A percentile compares a stretch with the other conserved stretches of the same genome.
These are phyloP conservation scores for Acacia concinna DNA, from an alignment of 331 rosid genomes.

Conservation along the genomic window DNA sequence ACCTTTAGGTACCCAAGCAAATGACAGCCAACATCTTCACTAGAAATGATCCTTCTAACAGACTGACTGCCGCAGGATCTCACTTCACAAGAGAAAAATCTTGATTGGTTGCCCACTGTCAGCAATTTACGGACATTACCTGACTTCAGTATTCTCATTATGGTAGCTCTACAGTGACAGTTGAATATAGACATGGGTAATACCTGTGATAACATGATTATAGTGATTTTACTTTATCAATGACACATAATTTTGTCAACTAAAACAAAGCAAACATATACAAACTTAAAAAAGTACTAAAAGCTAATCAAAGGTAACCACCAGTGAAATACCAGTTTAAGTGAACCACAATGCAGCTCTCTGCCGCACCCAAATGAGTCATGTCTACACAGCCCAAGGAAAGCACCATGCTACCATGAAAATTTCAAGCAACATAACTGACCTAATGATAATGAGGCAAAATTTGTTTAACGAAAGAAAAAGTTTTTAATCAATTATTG, in stretches of 20 bases:
- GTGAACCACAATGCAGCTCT: slow-evolving; percentile 49
- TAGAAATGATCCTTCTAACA: slow-evolving; percentile 54
- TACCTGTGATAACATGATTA: slow-evolving; percentile 48
- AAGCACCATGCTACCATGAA: slow-evolving; percentile 63
- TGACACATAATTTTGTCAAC: slow-evolving; percentile 6
- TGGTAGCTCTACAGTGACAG: slow-evolving; percentile 44
- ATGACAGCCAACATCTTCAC: slow-evolving; percentile 61
- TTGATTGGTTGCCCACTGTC: slow-evolving; percentile 37
- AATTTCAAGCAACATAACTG: slow-evolving; percentile 31
- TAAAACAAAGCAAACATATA: slow-evolving; percentile 15
- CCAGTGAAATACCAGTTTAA: slow-evolving; percentile 57
- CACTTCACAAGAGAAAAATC: slow-evolving; percentile 43
- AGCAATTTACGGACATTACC: slow-evolving; percentile 36
- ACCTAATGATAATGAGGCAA: slow-evolving; percentile 25
- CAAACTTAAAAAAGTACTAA: slow-evolving; percentile 21
- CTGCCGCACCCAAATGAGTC: slow-evolving; percentile 51
- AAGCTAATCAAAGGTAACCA: slow-evolving; percentile 10
- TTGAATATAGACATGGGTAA: slow-evolving; percentile 56
- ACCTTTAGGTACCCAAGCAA: slow-evolving; percentile 85
- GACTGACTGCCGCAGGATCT: slow-evolving; percentile 45
- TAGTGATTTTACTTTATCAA: slow-evolving; percentile 14
- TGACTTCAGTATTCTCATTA: slow-evolving; percentile 42
- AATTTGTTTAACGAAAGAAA: slow-evolving; percentile 1
- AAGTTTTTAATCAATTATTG: slow-evolving; percentile 17
- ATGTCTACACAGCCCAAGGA: slow-evolving; percentile 61